These are phyloP conservation scores for Sclerotiophoma versabilis DNA, from an alignment of 2,329 filamentous ascomycete species.

Conservation along the genomic window DNA sequence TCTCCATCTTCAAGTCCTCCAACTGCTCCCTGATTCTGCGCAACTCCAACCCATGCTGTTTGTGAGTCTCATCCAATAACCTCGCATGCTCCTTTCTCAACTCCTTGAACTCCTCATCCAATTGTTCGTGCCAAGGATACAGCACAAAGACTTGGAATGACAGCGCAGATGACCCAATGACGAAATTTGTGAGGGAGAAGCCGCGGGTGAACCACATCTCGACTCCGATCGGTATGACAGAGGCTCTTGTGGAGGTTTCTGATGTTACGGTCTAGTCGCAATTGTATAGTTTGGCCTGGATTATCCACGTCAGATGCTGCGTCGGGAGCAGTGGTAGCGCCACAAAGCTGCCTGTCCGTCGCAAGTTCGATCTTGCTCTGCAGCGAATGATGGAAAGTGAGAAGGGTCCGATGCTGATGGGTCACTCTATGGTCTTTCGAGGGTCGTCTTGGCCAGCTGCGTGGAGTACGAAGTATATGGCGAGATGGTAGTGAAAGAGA, in stretches of 20 bases:
- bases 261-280: too few relatives aligned
- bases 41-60: conserved; percentile 30
- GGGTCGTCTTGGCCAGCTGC: not conserved
- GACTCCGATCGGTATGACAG: too few relatives aligned
- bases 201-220: conserved; percentile 57
- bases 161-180: conserved; percentile 69
- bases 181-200: conserved; percentile 70
- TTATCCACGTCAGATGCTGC: too few relatives aligned
- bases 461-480: not conserved
- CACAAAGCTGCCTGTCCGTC: too few relatives aligned
- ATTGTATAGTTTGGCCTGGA: too few relatives aligned
- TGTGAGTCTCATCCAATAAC: conserved; percentile 31
- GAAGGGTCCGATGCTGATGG: too few relatives aligned
- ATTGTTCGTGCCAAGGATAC: conserved; percentile 73
- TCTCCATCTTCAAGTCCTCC: conserved; percentile 22
- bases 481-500: not conserved
- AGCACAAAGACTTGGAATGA: conserved; percentile 73
- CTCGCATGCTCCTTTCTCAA: conserved; percentile 64
- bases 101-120: conserved; percentile 67
- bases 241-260: too few relatives aligned
- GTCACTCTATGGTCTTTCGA: not conserved
- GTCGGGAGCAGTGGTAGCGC: too few relatives aligned
- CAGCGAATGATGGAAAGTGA: too few relatives aligned
- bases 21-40: conserved; percentile 32
- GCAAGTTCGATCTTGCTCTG: too few relatives aligned